Conservation (phyloP, 495 filamentous ascomycete genomes). For the Penicillium odoratum region DNA sequence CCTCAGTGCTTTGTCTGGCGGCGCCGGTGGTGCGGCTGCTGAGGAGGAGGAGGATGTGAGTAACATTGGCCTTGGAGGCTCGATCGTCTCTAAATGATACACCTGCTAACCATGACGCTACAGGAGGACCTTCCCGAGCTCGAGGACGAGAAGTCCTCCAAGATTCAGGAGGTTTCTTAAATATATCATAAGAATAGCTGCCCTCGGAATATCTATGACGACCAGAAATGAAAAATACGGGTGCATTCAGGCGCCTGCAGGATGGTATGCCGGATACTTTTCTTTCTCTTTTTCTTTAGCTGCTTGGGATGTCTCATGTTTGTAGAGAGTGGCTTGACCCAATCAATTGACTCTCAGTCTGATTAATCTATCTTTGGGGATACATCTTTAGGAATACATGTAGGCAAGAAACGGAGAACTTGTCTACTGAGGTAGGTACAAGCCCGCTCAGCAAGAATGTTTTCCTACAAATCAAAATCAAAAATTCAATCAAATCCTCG, state of each 20-base stretch:
- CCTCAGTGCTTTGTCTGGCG: constrained; percentile 40
- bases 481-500: neutral
- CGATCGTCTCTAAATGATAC: constrained; percentile 31
- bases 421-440: neutral
- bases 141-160: constrained; percentile 48
- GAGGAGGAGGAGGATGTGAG: constrained; percentile 61
- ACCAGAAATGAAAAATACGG: constrained; percentile 29
- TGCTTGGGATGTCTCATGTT: constrained; percentile 20
- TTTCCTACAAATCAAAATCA: neutral
- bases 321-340: constrained; percentile 19
- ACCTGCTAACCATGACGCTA: constrained; percentile 17
- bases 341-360: constrained; percentile 2
- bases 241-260: constrained; percentile 19
- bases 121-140: constrained; percentile 66
- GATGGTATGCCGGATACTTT: constrained; percentile 14
- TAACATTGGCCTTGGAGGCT: constrained; percentile 35
- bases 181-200: constrained; percentile 11
- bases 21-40: constrained; percentile 57
- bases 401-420: neutral
- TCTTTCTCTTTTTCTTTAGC: constrained; percentile 11
- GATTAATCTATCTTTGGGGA: neutral
- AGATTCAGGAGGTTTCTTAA: constrained; percentile 62
- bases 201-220: constrained; percentile 27
- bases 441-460: neutral
- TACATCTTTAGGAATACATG: constrained; percentile 2